A percentile compares a stretch with the other conserved stretches of the same genome.
Evolutionary conservation across 495 filamentous ascomycete genomes (phyloP).

Genomic region (Aspergillus baeticus): DNA sequence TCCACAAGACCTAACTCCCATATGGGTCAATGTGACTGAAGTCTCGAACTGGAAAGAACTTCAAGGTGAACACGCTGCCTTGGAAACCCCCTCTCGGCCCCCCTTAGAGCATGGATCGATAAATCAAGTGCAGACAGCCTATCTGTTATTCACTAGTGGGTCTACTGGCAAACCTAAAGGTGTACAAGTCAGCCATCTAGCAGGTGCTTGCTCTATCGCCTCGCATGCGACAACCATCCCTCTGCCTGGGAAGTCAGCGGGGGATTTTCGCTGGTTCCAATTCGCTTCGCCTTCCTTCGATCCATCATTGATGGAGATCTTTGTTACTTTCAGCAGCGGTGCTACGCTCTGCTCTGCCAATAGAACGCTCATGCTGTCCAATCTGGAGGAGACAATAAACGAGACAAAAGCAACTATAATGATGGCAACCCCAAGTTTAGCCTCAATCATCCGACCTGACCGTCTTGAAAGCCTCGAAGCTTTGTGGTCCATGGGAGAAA

Average conservation of each 20-base stretch:
- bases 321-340: slow-evolving; percentile 69
- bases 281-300: slow-evolving; percentile 83
- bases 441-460: slow-evolving; percentile 26
- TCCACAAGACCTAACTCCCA: neutral
- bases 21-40: slow-evolving; percentile 28
- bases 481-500: slow-evolving; percentile 35
- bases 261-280: slow-evolving; percentile 69
- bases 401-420: slow-evolving; percentile 27
- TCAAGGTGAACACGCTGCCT: slow-evolving; percentile 1
- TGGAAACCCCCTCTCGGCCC: neutral
- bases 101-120: slow-evolving; percentile 11
- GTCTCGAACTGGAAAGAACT: slow-evolving; percentile 21
- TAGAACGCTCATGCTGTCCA: slow-evolving; percentile 23
- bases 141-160: slow-evolving; percentile 86
- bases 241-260: slow-evolving; percentile 55
- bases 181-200: slow-evolving; percentile 69
- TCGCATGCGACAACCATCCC: slow-evolving; percentile 51
- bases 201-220: slow-evolving; percentile 67
- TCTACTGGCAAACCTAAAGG: slow-evolving; percentile 85
- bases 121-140: slow-evolving; percentile 55
- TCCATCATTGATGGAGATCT: slow-evolving; percentile 82
- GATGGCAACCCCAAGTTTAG: slow-evolving; percentile 35
- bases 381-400: slow-evolving; percentile 26
- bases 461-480: slow-evolving; percentile 26
- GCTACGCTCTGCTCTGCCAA: slow-evolving; percentile 51